Base-by-base conservation (phyloP, 306 rosid genomes). In the Citrullus amarus region DNA sequence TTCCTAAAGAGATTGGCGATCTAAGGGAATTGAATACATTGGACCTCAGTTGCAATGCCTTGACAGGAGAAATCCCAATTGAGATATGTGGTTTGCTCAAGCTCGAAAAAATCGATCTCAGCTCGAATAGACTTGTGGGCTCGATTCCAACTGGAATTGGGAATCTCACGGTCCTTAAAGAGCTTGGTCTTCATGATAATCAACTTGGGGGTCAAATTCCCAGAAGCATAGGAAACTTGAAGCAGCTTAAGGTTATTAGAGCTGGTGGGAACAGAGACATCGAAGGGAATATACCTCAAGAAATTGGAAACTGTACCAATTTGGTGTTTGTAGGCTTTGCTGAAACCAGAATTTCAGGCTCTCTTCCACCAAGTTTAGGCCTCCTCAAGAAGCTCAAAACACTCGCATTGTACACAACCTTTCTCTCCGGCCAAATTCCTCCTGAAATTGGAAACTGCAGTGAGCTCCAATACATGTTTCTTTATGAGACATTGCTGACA, bases 221-320 rank as follows among this genome's bases (percentile, higher is more conserved):
- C 1, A 85, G 66, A 11, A 85, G 90, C 77, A 87, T 90, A 9
- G 97, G 97, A 6, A 86, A 89, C 39, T 38, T 94, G 84, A 80
- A n/a, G 72, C 86, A 48, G 69, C 85, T 94, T 32, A 84, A 88
- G 60, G 85, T 84, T 39, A 84, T 94, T 62, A 85, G 97, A 86
- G 93, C 91, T 8, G 98, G 98, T 7, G 98, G 98, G 54, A 94
- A 94, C 91, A 92, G 88, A 87, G 88, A 92, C 55, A 76, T 94
- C 2, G 86, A 86, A 82, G 98, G 97, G 17, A 43, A 84, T 34
- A 8, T 94, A 22, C 97, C 98, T 1, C 77, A 56, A 10, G 97
- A 89, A 79, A 89, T 94, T 39, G 96, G 96, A 0, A 90, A 90
- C 86, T 92, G 96, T 81, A 80, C 91, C 34, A 83, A 82, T 67